Evolutionary conservation across 1,284 basidiomycete genomes (phyloP), one percentile per base, ranked within the genome.

Genomic region (Naganishia albida): DNA sequence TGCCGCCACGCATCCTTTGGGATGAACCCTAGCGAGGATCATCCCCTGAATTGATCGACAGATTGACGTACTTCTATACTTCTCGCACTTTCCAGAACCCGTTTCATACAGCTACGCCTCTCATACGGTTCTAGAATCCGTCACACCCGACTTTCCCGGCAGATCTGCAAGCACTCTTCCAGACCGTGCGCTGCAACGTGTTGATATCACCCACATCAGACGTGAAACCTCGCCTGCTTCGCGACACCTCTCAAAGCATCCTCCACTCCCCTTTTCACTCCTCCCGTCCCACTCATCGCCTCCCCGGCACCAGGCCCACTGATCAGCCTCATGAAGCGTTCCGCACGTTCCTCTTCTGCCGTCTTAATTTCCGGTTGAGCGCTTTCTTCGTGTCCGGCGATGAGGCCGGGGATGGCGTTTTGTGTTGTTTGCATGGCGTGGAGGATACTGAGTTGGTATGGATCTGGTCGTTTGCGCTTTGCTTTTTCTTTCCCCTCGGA

Each of bases 401-500:
- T 40, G 26, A 62, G 43, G 6, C 26, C 40, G 3, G 56, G 49
- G 38, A 65, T 26, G 3, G 64, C 46, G 26, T 54, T 55, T 39
- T 65, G 64, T 26, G 57, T 65, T 3, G 55, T 60, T 49, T 60
- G 64, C 42, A 65, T 59, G 3, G 64, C 64, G 10, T 49, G 57
- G 7, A 60, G 49, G 44, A 65, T 44, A 13, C 49, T 56, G 30
- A 62, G 30, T 13, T 60, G 49, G 23, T 55, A 64, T 23, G 53
- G 50, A 25, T 52, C 46, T 23, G 64, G 55, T 7, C 50, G 46
- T 23, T 59, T 65, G 3, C 56, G 46, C 42, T 60, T 59, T 30
- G 28, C 23, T 23, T 54, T 62, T 1, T 34, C 34, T 34, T 34
- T 34, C 34, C 6, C 34, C 34, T 4, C 34, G 34, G 34, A 34